Evolutionary conservation across 1,284 basidiomycete genomes (phyloP).

Genomic region (Lentinus polychrous): DNA sequence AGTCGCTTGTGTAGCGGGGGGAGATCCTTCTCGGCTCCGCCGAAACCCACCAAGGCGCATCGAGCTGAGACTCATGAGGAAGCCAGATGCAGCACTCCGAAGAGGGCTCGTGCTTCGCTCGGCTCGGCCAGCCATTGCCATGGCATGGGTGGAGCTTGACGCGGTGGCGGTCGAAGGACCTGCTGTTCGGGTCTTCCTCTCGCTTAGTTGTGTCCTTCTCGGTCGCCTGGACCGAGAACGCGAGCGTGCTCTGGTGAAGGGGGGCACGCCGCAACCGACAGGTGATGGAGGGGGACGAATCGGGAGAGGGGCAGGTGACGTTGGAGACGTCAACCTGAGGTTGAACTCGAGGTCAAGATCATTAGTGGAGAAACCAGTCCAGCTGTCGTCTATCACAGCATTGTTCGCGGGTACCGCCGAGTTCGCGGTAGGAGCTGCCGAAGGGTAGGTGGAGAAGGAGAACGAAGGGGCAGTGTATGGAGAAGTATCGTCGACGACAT

Average conservation of each 20-base stretch:
- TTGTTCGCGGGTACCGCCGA: background rate
- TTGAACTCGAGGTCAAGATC: constrained; percentile 1
- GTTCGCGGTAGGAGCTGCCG: background rate
- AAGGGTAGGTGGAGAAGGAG: constrained; percentile 7
- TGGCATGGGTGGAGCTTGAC: background rate
- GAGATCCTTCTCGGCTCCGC: background rate
- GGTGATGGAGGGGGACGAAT: constrained; percentile 8
- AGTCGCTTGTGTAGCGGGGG: background rate
- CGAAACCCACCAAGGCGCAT: background rate
- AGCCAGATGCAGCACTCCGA: background rate
- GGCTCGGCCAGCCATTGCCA: background rate
- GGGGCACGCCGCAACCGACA: background rate
- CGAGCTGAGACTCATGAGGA: background rate
- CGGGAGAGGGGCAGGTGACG: constrained; percentile 5
- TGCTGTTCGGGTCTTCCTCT: constrained; percentile 2
- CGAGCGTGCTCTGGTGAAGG: background rate
- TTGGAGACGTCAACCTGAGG: background rate
- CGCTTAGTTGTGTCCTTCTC: background rate
- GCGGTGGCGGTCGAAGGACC: background rate
- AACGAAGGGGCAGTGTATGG: constrained; percentile 5
- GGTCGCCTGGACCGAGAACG: constrained; percentile 4
- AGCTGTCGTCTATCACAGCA: background rate
- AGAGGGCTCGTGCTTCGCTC: background rate
- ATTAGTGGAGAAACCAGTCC: background rate
- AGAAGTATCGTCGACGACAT: background rate